Evolutionary conservation across 78 protist species (phyloP).

Genomic region (Emiliania huxleyi): DNA sequence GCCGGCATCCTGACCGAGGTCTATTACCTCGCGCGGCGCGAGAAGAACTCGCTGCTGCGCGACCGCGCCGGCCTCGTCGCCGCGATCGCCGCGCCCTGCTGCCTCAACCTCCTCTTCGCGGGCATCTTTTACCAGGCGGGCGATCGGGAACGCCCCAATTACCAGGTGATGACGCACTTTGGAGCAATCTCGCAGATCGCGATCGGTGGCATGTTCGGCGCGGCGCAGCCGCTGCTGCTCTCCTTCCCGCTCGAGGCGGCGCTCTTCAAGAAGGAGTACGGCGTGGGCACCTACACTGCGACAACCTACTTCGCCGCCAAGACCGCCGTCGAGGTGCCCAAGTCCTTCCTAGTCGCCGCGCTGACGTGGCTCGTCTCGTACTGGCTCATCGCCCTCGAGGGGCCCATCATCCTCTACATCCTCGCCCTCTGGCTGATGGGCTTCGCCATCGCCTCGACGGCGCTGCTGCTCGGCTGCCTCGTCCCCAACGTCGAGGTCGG

Average conservation of each 20-base stretch:
- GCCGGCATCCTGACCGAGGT: slow-evolving; percentile 8
- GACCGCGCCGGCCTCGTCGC: slow-evolving; percentile 8
- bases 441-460: slow-evolving; percentile 10
- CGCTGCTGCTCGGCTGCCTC: slow-evolving; percentile 26
- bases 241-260: slow-evolving; percentile 45
- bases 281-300: slow-evolving; percentile 19
- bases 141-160: background rate
- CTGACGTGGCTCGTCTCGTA: background rate
- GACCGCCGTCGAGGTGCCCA: slow-evolving; percentile 1
- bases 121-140: background rate
- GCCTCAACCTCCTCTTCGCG: background rate
- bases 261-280: slow-evolving; percentile 54
- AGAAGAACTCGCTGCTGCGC: background rate
- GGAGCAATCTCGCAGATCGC: slow-evolving; percentile 4
- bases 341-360: background rate
- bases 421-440: slow-evolving; percentile 17
- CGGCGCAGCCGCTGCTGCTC: slow-evolving; percentile 47
- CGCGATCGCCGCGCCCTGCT: background rate
- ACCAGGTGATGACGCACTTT: background rate
- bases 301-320: slow-evolving; percentile 34
- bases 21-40: background rate
- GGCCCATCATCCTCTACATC: slow-evolving; percentile 7
- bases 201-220: slow-evolving; percentile 47
- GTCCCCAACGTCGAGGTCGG: background rate
- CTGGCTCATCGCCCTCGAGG: slow-evolving; percentile 17